Conservation (phyloP, 805 yeast genomes). For the Yamadazyma laniorum region DNA sequence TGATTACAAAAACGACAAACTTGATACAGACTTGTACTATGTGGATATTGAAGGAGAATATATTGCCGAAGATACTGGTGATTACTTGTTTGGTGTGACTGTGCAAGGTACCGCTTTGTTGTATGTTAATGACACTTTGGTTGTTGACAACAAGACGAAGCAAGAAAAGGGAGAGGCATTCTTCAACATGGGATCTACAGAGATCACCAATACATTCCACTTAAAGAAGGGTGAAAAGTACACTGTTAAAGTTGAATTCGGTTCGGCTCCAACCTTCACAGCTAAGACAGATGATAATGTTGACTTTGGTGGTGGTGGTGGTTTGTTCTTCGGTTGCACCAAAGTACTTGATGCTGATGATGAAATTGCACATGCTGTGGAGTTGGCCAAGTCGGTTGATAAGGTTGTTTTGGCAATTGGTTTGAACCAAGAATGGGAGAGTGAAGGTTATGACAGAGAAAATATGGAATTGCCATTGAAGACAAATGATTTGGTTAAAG, state of each 20-base stretch:
- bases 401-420: conserved; percentile 32
- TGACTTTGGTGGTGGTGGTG: conserved; percentile 26
- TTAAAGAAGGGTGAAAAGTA: conserved; percentile 47
- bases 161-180: conserved; percentile 50
- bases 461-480: conserved; percentile 27
- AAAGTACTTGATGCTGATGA: conserved; percentile 24
- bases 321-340: conserved; percentile 23
- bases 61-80: conserved; percentile 46
- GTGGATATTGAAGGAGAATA: conserved; percentile 44
- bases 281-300: conserved; percentile 6
- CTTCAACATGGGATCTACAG: conserved; percentile 49
- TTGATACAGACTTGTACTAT: conserved; percentile 32
- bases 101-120: conserved; percentile 56
- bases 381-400: conserved; percentile 28
- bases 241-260: conserved; percentile 48
- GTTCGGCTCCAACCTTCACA: conserved; percentile 25
- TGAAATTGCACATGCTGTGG: conserved; percentile 24
- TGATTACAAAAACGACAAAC: conserved; percentile 19
- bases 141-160: conserved; percentile 54
- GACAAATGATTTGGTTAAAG: conserved; percentile 23
- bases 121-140: conserved; percentile 49
- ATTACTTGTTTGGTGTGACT: conserved; percentile 50
- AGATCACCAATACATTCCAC: conserved; percentile 37
- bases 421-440: conserved; percentile 30
- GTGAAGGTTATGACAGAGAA: conserved; percentile 32